Evolutionary conservation across 805 yeast species (phyloP).

Genomic region (Yarrowia alimentaria): DNA sequence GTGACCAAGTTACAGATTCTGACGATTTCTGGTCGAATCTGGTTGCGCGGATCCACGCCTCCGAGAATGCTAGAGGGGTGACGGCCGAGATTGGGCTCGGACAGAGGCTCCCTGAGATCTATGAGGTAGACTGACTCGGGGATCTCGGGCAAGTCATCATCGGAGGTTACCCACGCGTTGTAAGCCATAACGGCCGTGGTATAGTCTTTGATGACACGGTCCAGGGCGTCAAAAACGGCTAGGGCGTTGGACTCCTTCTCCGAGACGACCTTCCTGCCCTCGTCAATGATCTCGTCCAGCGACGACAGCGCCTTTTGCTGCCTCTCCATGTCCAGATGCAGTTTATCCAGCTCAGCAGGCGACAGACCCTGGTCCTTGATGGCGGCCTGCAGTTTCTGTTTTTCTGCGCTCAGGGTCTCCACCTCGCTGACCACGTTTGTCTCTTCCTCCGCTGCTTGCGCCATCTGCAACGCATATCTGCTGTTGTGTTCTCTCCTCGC

Average conservation of each 20-base stretch:
- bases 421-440: constrained; percentile 39
- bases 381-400: constrained; percentile 45
- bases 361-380: constrained; percentile 59
- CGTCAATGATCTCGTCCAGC: constrained; percentile 47
- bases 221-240: constrained; percentile 51
- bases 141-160: constrained; percentile 16
- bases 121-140: constrained; percentile 42
- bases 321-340: constrained; percentile 61
- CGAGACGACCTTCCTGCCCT: constrained; percentile 47
- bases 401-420: constrained; percentile 42
- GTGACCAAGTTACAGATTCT: constrained; percentile 50
- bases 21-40: constrained; percentile 42
- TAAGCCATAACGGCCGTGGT: constrained; percentile 42
- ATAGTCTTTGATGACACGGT: constrained; percentile 54
- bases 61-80: constrained; percentile 45
- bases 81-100: constrained; percentile 48
- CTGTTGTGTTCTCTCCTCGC: constrained; percentile 61
- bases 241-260: constrained; percentile 53
- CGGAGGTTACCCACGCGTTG: constrained; percentile 24
- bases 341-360: constrained; percentile 59
- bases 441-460: constrained; percentile 55
- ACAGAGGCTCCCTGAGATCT: constrained; percentile 42
- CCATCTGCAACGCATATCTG: constrained; percentile 61
- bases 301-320: constrained; percentile 55
- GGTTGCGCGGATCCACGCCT: constrained; percentile 44